Base-by-base conservation (phyloP, 257 asterid species). In the Solanum chilense region DNA sequence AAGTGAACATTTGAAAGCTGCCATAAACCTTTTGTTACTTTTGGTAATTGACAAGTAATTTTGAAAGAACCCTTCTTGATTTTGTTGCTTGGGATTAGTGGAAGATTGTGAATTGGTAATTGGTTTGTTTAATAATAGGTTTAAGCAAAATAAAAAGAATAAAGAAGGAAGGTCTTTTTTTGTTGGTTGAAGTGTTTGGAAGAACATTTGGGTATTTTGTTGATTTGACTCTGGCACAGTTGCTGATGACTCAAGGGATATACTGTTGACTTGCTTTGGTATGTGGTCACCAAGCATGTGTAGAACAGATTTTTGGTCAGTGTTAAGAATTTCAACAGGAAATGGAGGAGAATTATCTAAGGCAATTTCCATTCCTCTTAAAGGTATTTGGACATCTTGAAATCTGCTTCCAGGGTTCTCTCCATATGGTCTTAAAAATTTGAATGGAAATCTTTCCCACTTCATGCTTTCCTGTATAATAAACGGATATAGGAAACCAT, bases 291-390 rank as follows among this genome's bases (percentile, higher is more conserved):
- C 93, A 4, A 90, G 47, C n/a, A 33, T 42, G 2, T 85, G 5
- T 4, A 93, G 56, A 35, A 89, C 88, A 52, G 88, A 87, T 90
- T 90, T 92, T 7, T 91, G 88, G 83, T 93, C 91, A 1, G 90
- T 35, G 75, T 74, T 90, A 7, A 88, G 58, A 16, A 90, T 62
- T 11, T 42, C 73, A 73, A 88, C 80, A 10, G 96, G 95, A 70
- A 90, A 90, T 44, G 92, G 87, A 39, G 93, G 76, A 88, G 88
- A 87, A 60, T 88, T 91, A 45, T 90, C 84, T 1, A 94, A 86
- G 80, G 95, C 97, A 64, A 91, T 90, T 85, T 94, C 95, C 95
- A 96, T 94, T 66, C 99, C 98, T 86, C 89, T 90, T 90, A 95
- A 91, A 45, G 94, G 91, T 47, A 93, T 94, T 78, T 96, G 95